Conservation (phyloP, 108 stramenopile genomes). For the Fragilaria crotonensis region DNA sequence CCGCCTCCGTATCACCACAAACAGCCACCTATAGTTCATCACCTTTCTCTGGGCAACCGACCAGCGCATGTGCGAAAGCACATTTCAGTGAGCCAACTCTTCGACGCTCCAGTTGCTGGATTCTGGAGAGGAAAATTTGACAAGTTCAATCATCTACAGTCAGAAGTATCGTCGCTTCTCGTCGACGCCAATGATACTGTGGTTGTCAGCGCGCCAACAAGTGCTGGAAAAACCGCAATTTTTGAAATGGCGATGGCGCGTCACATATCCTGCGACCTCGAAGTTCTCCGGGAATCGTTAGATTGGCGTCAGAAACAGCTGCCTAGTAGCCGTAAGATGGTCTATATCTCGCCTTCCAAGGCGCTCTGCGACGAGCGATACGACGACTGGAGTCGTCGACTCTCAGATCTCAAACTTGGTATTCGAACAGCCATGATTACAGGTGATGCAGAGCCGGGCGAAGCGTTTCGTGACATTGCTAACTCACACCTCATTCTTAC, state of each 20-base stretch:
- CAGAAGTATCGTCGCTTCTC: slow-evolving; percentile 47
- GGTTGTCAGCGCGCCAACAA: slow-evolving; percentile 97
- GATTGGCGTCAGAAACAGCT: not conserved
- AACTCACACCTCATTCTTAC: slow-evolving; percentile 81
- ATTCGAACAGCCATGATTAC: slow-evolving; percentile 74
- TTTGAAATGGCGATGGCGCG: slow-evolving; percentile 94
- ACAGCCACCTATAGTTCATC: slow-evolving; percentile 36
- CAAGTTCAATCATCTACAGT: slow-evolving; percentile 73
- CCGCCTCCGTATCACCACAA: slow-evolving; percentile 12
- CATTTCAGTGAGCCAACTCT: slow-evolving; percentile 35
- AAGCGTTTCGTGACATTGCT: slow-evolving; percentile 63
- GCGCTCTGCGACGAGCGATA: slow-evolving; percentile 92
- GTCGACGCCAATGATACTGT: slow-evolving; percentile 81
- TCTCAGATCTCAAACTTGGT: slow-evolving; percentile 48
- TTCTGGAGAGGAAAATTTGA: slow-evolving; percentile 57
- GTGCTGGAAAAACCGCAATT: slow-evolving; percentile 92
- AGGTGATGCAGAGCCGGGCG: slow-evolving; percentile 48
- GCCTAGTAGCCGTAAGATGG: slow-evolving; percentile 43
- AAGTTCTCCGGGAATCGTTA: not conserved
- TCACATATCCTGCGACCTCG: slow-evolving; percentile 22
- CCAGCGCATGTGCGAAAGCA: slow-evolving; percentile 33
- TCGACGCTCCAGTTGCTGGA: slow-evolving; percentile 36
- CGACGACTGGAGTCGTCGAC: slow-evolving; percentile 76
- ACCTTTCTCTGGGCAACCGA: slow-evolving; percentile 36
- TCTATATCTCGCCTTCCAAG: slow-evolving; percentile 93